Evolutionary conservation across 345 rosid species (phyloP).

Genomic region (Citrus maxima): DNA sequence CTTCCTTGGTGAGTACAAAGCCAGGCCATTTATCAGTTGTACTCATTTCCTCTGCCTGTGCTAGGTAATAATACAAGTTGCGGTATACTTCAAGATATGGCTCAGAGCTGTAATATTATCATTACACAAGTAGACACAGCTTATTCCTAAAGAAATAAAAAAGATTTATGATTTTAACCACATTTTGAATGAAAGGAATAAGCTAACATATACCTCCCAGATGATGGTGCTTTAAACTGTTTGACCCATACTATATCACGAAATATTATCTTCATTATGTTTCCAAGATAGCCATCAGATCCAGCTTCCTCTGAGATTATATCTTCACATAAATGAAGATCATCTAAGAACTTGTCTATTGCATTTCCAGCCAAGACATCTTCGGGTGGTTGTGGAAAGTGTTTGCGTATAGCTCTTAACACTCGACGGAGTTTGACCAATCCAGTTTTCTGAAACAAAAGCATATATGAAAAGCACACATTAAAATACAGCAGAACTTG

Average conservation of each 20-base stretch:
- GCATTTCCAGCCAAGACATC: constrained; percentile 72
- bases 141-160: constrained; percentile 17
- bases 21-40: constrained; percentile 99
- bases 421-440: constrained; percentile 94
- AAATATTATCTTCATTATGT: constrained; percentile 58
- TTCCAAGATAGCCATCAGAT: constrained; percentile 76
- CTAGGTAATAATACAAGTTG: constrained; percentile 82
- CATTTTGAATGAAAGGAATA: constrained; percentile 6
- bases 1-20: constrained; percentile 95
- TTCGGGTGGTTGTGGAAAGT: constrained; percentile 90
- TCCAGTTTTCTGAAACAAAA: constrained; percentile 73
- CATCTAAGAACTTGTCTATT: constrained; percentile 85
- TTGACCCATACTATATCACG: constrained; percentile 52
- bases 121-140: constrained; percentile 14
- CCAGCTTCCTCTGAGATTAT: constrained; percentile 82
- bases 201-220: constrained; percentile 45
- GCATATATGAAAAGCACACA: constrained; percentile 12
- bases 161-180: constrained; percentile 7
- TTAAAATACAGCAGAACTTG: constrained; percentile 2
- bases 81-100: constrained; percentile 79
- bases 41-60: constrained; percentile 89
- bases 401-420: constrained; percentile 89
- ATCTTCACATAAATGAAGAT: constrained; percentile 80
- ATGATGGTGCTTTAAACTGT: constrained; percentile 56
- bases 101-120: constrained; percentile 64